phyloP scores from a whole-genome alignment of 2,329 filamentous ascomycete genomes.

The Aspergillus fructus region DNA sequence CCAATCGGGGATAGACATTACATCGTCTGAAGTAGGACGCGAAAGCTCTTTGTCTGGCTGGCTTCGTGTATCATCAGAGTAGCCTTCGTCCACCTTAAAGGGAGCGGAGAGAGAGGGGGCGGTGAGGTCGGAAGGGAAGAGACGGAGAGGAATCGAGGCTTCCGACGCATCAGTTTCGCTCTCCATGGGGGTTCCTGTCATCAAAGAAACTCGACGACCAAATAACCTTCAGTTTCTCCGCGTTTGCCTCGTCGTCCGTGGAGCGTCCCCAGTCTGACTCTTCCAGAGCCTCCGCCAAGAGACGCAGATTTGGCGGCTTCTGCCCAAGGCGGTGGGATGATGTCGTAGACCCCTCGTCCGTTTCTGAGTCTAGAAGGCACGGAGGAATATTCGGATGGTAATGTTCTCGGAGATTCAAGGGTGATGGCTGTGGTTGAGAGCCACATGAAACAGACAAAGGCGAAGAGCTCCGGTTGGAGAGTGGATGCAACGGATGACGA shows the following conservation, averaged over 20 bases:
- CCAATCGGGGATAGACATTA: slow-evolving; percentile 53
- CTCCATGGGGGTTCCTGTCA: slow-evolving; percentile 28
- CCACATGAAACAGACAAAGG: background rate
- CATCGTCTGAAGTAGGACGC: slow-evolving; percentile 38
- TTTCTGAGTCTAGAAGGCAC: background rate
- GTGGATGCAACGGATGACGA: background rate
- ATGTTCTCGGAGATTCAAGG: background rate
- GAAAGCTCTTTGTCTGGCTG: slow-evolving; percentile 41
- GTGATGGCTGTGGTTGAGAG: background rate
- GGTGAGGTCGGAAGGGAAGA: slow-evolving; percentile 28
- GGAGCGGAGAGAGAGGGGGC: slow-evolving; percentile 36
- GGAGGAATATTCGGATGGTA: background rate
- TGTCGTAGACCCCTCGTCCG: background rate
- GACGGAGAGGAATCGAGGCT: slow-evolving; percentile 21
- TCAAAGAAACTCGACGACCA: background rate
- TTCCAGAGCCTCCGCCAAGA: background rate
- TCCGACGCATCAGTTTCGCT: slow-evolving; percentile 24
- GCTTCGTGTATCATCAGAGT: slow-evolving; percentile 70
- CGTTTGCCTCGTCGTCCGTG: background rate
- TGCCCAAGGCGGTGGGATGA: slow-evolving; percentile 8
- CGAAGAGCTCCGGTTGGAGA: background rate
- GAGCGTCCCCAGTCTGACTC: background rate
- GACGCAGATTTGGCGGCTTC: background rate
- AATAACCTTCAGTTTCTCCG: background rate
- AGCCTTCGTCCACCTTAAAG: slow-evolving; percentile 76